Evolutionary conservation across 2,329 filamentous ascomycete genomes (phyloP), one percentile per base, ranked within the genome.

Genomic region (Cladosporium colombiae): DNA sequence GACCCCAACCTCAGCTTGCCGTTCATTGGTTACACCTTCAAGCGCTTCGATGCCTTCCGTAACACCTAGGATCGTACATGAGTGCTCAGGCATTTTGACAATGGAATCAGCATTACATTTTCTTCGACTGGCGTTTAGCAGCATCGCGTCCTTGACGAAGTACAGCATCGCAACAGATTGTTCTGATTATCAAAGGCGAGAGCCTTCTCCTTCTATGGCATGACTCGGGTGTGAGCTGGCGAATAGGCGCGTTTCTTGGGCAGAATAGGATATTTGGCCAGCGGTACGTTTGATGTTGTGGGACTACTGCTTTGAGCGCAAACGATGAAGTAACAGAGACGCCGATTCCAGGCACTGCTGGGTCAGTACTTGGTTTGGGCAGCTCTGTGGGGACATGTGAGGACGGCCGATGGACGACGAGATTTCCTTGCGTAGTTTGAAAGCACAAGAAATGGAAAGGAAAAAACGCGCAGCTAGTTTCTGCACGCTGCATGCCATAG

Each of bases 1-100:
- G 89, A 92, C 69, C 92, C 93, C 3, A 94, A 97, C 81, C 93
- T 97, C 88, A 96, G 91, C 81, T 81, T 99, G 80, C 95, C 95
- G 3, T 99, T 97, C 78, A 95, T 96, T 73, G 92, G 92, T 40
- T 96, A 97, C 80, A 96, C 95, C 10, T 99, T 97, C 84, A 99
- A 98, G 87, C 91, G 95, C 68, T 99, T 99, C 80, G 88, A 89
- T 78, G 88, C 85, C 65, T 88, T 89, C 80, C 73, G 80, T 61
- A 76, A 75, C 37, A 75, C 67, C 58, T 77, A 70, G 72, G 66
- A 35, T 25, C 8, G 11, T 40, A 2, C 3, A 10, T 35, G 13
- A 25, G 49, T 25, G 27, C 27, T 14, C n/a, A 16, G 11, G 31
- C 13, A 11, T 8, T 33, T 40, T 18, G 49, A 40, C 49, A 23